Base-by-base conservation (phyloP, 352 stramenopile species). In the Phytophthora sp. region DNA sequence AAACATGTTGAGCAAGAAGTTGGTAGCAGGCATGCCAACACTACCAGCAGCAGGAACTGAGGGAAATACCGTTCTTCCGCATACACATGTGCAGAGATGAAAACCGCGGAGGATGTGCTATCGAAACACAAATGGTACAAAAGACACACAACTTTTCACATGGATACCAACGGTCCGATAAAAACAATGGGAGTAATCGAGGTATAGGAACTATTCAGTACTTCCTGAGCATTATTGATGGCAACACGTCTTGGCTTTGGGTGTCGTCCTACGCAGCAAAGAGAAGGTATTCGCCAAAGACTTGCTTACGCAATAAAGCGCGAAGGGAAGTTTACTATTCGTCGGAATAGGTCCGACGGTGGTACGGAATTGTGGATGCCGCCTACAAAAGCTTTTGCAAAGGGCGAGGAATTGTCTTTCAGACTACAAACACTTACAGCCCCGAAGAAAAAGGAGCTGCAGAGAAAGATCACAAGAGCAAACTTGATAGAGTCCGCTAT, bases 151-250 rank as follows among this genome's bases (percentile, higher is more conserved):
- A 60, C 47, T 1, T 60, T 60, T 26, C 57, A 57, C 23, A 66
- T 66, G 58, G 29, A 50, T 38, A 60, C 58, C 15, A 66, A 59
- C 18, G 39, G 58, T 7, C 58, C 47, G 7, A 66, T 47, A 38
- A 66, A 57, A 53, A 60, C 38, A 8, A 54, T 60, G 26, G 58
- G 39, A 16, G 26, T 54, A 13, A 31, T 55, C 13, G 50, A n/a
- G 51, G 29, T 16, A 11, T 35, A 23, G 59, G 59, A 12, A 61
- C 30, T 12, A 62, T 38, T 38, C 11, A 31, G n/a, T 63, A 63
- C 51, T 62, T 56, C 18, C 24, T 67, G 30, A 56, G 26, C 9
- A 61, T 67, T 2, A 67, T 67, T 49, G 41, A 62, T n/a, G 50
- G 56, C 18, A 54, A 56, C 7, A 67, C 50, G n/a, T 67, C 58